These are phyloP conservation scores for Xylariaceae sp. DNA, from an alignment of 2,329 filamentous ascomycete species.

Conservation along the genomic window DNA sequence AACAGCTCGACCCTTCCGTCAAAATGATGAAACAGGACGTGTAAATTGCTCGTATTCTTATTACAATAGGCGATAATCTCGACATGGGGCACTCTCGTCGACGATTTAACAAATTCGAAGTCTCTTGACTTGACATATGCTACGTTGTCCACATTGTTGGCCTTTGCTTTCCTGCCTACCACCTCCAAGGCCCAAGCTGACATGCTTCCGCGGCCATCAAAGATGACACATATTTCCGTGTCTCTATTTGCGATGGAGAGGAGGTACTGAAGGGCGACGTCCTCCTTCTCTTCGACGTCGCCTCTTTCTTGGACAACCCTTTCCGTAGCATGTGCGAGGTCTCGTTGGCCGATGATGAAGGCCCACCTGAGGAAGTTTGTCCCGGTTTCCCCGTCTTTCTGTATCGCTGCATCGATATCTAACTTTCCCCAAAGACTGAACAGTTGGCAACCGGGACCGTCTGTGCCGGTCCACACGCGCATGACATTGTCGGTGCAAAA, in stretches of 20 bases:
- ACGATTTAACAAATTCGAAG: constrained; percentile 49
- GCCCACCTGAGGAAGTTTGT: constrained; percentile 60
- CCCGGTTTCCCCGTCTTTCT: constrained; percentile 38
- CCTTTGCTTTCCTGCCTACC: constrained; percentile 69
- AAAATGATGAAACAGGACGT: constrained; percentile 80
- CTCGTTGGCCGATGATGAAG: constrained; percentile 80
- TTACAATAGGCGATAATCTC: constrained; percentile 77
- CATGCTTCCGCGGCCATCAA: constrained; percentile 85
- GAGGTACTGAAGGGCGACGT: constrained; percentile 78
- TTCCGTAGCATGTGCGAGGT: constrained; percentile 79
- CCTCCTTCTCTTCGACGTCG: constrained; percentile 60
- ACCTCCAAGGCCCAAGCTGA: constrained; percentile 93
- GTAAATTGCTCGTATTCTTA: constrained; percentile 63
- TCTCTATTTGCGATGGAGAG: constrained; percentile 83
- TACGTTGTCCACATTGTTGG: constrained; percentile 79
- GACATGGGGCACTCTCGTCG: constrained; percentile 49
- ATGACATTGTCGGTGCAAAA: constrained; percentile 80
- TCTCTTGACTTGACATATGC: constrained; percentile 69
- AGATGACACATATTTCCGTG: constrained; percentile 83
- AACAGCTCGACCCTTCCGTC: constrained; percentile 84
- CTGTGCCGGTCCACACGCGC: constrained; percentile 80
- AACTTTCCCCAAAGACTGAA: constrained; percentile 81
- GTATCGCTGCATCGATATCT: constrained; percentile 73
- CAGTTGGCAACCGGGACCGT: constrained; percentile 70
- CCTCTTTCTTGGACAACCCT: constrained; percentile 67